Conservation (phyloP, 2,329 filamentous ascomycete genomes). For the Aspergillus puulaauensis region DNA sequence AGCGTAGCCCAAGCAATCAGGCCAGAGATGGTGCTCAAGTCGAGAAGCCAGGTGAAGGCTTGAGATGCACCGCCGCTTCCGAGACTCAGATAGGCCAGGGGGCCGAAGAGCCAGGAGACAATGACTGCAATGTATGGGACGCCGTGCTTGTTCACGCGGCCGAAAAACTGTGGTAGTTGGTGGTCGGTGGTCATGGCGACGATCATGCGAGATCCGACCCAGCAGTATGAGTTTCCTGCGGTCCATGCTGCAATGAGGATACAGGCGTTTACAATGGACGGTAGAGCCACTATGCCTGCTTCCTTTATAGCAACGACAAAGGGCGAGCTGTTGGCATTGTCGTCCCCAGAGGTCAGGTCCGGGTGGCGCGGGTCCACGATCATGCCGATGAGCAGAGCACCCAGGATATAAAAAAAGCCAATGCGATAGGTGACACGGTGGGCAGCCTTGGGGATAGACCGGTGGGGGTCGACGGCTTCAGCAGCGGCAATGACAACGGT, state of each 20-base stretch:
- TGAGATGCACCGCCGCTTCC: background rate
- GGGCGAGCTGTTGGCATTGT: conserved; percentile 14
- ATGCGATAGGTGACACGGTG: conserved; percentile 33
- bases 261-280: background rate
- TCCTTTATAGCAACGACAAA: background rate
- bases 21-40: conserved; percentile 47
- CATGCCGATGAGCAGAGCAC: conserved; percentile 29
- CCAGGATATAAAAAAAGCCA: conserved; percentile 38
- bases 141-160: conserved; percentile 52
- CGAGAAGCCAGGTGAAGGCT: conserved; percentile 29
- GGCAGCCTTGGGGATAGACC: background rate
- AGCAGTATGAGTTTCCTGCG: conserved; percentile 44
- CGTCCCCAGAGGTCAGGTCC: conserved; percentile 23
- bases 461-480: background rate
- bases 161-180: conserved; percentile 59
- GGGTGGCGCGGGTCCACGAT: conserved; percentile 26
- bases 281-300: background rate
- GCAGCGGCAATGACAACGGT: background rate
- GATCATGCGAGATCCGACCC: conserved; percentile 58
- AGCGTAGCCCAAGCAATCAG: conserved; percentile 51
- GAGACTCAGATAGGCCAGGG: background rate
- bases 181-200: conserved; percentile 60
- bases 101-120: background rate
- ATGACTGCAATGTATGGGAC: conserved; percentile 51
- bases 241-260: conserved; percentile 39